Conservation (phyloP, 2,329 filamentous ascomycete genomes). For the Botrytis hyacinthi region DNA sequence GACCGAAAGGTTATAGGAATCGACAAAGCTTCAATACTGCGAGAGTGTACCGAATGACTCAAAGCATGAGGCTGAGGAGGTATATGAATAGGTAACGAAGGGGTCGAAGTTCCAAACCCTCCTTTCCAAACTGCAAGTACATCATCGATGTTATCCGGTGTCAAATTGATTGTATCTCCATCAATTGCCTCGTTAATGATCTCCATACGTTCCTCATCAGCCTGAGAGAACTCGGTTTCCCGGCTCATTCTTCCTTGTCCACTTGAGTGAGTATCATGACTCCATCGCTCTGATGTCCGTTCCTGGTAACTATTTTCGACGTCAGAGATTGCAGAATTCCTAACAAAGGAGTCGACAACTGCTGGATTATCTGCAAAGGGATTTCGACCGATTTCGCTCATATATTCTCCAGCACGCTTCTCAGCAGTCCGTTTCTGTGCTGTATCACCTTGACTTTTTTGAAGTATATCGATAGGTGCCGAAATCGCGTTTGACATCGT, state of each 20-base stretch:
- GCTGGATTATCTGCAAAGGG: not conserved
- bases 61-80: not conserved
- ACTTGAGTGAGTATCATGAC: not conserved
- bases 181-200: not conserved
- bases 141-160: not conserved
- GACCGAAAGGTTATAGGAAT: not conserved
- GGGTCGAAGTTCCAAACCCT: not conserved
- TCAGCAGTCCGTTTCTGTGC: not conserved
- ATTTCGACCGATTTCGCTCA: not conserved
- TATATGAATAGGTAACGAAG: not conserved
- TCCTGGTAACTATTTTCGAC: not conserved
- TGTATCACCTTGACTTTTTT: not conserved
- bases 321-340: not conserved
- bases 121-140: constrained; percentile 12
- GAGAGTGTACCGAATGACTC: not conserved
- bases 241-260: not conserved
- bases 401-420: not conserved
- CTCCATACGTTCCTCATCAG: not conserved
- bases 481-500: not conserved
- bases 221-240: constrained; percentile 1
- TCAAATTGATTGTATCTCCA: not conserved
- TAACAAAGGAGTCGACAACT: not conserved
- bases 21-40: not conserved
- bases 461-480: constrained; percentile 8
- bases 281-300: not conserved